Evolutionary conservation across 495 filamentous ascomycete species (phyloP), one percentile per base, ranked within the genome.

Genomic region (Staphylotrichum tortipilum): DNA sequence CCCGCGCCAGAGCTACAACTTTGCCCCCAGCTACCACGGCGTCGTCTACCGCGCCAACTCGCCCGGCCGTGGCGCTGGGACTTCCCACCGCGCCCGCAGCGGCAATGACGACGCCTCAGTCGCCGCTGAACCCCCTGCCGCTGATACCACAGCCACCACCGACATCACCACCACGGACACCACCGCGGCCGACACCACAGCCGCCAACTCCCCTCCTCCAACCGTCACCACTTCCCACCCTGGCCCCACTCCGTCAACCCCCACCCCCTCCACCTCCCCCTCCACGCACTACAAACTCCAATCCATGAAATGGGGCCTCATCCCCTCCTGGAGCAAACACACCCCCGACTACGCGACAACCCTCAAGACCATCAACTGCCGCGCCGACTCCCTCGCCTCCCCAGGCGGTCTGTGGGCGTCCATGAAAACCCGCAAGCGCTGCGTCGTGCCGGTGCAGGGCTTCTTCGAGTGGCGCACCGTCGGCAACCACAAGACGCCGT

Each of bases 401-500:
- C 77, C 83, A 19, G 76, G 79, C 3, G 89, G 89, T 11, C 88
- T 95, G 82, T 98, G 92, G 92, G 84, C 77, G 22, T 78, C 74
- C 12, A 95, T 97, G 85, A 96, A 95, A 64, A 76, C 80, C 41
- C 78, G 72, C 57, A 94, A 95, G 63, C 76, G 92, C 21, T 98
- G 92, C 61, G 71, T 96, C 35, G 81, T 98, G 2, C 55, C 91
- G 3, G 88, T 84, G 12, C 82, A 95, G 66, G 92, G 92, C 3
- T 98, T 96, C 67, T 98, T 91, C 64, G 92, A 98, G 65, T 98
- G 92, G 92, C 66, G 92, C 44, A 88, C 40, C 80, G 23, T 81
- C 80, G 0, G 75, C 81, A 91, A 87, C 56, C 82, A 88, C 52
- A 88, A 83, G 66, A 68, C 89, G 0, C 92, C 92, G 33, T 81